These are phyloP conservation scores for Melaleuca quinquenervia DNA, from an alignment of 345 rosid genomes.

Conservation along the genomic window DNA sequence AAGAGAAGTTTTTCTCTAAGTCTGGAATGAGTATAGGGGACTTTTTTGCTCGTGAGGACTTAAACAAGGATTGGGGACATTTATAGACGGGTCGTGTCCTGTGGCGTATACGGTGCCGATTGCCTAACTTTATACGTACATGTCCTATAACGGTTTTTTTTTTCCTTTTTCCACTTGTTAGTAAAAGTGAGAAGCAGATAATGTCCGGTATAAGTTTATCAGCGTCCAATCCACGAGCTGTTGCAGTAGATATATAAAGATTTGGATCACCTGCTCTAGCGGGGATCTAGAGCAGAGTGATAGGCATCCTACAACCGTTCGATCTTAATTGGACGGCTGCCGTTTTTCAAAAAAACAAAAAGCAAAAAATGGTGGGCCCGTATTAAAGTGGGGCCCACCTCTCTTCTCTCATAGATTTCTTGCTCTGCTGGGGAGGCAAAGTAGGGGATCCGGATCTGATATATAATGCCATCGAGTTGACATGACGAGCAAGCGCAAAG, in stretches of 20 bases:
- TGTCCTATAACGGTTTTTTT: not conserved
- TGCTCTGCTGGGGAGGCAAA: no score
- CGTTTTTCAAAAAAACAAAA: no score
- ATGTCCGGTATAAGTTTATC: not conserved
- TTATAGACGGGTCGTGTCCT: not conserved
- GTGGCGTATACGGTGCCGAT: not conserved
- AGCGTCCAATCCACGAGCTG: not conserved
- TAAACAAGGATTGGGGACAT: not conserved
- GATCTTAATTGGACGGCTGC: no score
- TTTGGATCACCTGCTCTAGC: no score
- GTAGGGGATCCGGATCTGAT: no score
- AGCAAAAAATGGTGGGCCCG: no score
- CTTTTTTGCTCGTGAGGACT: not conserved
- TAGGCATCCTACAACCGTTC: no score
- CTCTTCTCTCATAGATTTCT: no score
- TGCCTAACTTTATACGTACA: not conserved
- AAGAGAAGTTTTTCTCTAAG: not conserved
- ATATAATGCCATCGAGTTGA: not conserved
- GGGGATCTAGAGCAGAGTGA: no score
- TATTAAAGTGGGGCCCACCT: no score
- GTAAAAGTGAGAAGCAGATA: not conserved
- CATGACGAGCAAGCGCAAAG: not conserved
- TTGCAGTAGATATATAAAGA: not conserved
- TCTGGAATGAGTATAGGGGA: not conserved
- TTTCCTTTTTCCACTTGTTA: not conserved